Base-by-base conservation (phyloP, 106 monocot species). In the Amphibolis antarctica region DNA sequence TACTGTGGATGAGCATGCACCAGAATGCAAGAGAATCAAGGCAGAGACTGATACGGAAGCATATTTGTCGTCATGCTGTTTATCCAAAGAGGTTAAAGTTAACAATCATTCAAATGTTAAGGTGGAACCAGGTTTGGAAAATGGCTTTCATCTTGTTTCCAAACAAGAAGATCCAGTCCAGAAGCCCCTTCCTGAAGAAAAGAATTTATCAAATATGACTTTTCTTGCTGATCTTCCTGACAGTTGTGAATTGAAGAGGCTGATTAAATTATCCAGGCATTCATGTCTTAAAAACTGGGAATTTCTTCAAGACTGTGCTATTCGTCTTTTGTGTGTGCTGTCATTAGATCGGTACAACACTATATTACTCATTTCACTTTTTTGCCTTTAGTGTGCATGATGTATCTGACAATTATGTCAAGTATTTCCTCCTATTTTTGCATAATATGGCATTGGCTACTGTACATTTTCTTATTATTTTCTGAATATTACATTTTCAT, bases 241-340 rank as follows among this genome's bases (percentile, higher is more conserved):
- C 67, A 75, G 54, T 69, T 69, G 75, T 31, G 90, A 87, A 72
- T 64, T 86, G 6, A 67, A 75, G 66, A 90, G 79, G 52, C 64
- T 96, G 67, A 75, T 96, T 19, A 90, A 74, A 55, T 42, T 90
- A 28, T 73, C 77, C 6, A 80, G 81, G 58, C 67, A 82, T 66
- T 96, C 96, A 48, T 85, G 76, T 70, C 71, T 77, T 30, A 90
- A 87, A 69, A 90, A 96, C 72, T 90, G 96, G 96, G 84, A 90
- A 68, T 78, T 96, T 74, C 78, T 96, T 71, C 96, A 96, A 80
- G 96, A 96, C 59, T 96, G 80, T 80, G 84, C 96, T 55, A 82
- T 96, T 71, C 84, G 96, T 21, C 90, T 86, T 57, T 63, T 96
- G 9, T 96, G 96, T 63, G 76, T 96, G 36, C 81, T 96, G 48